Conservation (phyloP, 2,329 filamentous ascomycete species). For the Xylaria multiplex region DNA sequence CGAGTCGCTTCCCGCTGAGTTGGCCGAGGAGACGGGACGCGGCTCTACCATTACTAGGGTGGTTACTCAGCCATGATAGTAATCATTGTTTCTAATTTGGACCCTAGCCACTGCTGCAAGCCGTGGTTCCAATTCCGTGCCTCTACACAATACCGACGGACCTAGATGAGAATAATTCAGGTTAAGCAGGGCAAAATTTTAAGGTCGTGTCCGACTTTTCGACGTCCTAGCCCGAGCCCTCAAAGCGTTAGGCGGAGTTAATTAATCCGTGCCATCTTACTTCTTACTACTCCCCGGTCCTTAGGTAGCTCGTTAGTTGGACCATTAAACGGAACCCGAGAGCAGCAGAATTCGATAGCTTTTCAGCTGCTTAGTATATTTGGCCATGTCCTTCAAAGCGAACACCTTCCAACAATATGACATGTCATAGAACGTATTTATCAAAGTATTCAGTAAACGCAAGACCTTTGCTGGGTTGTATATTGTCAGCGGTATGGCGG, state of each 20-base stretch:
- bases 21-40: constrained; percentile 33
- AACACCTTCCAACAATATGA: not conserved
- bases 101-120: constrained; percentile 27
- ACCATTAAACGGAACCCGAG: too few species aligned
- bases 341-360: not conserved
- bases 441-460: too few species aligned
- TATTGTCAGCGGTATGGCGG: too few species aligned
- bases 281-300: too few species aligned
- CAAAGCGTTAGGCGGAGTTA: constrained; percentile 9
- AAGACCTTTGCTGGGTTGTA: too few species aligned
- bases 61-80: constrained; percentile 20
- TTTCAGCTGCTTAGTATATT: not conserved
- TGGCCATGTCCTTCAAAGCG: constrained; percentile 1
- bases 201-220: constrained; percentile 23
- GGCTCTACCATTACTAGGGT: constrained; percentile 29
- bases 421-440: not conserved
- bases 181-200: constrained; percentile 18
- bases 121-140: constrained; percentile 24
- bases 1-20: constrained; percentile 28
- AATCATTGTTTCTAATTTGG: constrained; percentile 16
- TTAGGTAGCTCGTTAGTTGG: too few species aligned
- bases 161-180: constrained; percentile 25
- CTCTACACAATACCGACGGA: constrained; percentile 20
- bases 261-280: too few species aligned
- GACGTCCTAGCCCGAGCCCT: constrained; percentile 19